Percentiles rank a stretch among this genome's conserved stretches.
Evolutionary conservation across 495 filamentous ascomycete genomes (phyloP).

Genomic region (Massariosphaeria phaeospora): DNA sequence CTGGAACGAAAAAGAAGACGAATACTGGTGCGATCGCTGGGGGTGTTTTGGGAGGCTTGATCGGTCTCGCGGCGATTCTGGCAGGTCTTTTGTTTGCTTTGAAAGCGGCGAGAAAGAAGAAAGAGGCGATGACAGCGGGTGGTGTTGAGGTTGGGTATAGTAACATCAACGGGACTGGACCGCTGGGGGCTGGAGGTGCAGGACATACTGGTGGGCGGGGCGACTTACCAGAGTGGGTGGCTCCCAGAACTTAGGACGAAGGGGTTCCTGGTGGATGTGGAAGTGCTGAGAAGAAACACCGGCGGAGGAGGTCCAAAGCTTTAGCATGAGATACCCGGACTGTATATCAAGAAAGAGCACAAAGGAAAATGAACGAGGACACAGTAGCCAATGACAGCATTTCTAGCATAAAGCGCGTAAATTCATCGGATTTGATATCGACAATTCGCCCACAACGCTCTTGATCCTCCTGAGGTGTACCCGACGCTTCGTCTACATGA

Average conservation of each 20-base stretch:
- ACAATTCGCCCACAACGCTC: background rate
- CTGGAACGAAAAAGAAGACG: background rate
- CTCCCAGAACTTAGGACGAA: too few relatives aligned
- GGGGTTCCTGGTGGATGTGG: too few relatives aligned
- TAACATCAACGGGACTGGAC: background rate
- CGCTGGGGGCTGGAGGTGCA: background rate
- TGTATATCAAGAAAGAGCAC: too few relatives aligned
- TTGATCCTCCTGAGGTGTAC: background rate
- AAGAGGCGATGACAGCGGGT: background rate
- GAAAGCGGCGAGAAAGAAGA: background rate
- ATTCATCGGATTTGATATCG: background rate
- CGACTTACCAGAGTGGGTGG: too few relatives aligned
- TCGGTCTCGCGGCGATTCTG: background rate
- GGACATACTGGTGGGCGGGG: background rate
- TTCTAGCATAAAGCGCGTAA: background rate
- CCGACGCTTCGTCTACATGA: constrained; percentile 18
- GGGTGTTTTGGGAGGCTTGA: background rate
- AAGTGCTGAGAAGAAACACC: too few relatives aligned
- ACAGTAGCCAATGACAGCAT: too few relatives aligned
- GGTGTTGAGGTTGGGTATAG: background rate
- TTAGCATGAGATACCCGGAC: too few relatives aligned
- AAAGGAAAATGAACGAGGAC: too few relatives aligned
- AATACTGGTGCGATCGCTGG: constrained; percentile 1
- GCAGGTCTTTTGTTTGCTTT: background rate
- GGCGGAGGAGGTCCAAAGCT: too few relatives aligned